These are phyloP conservation scores for Kuraishia borneana DNA, from an alignment of 805 yeast species.

Conservation along the genomic window DNA sequence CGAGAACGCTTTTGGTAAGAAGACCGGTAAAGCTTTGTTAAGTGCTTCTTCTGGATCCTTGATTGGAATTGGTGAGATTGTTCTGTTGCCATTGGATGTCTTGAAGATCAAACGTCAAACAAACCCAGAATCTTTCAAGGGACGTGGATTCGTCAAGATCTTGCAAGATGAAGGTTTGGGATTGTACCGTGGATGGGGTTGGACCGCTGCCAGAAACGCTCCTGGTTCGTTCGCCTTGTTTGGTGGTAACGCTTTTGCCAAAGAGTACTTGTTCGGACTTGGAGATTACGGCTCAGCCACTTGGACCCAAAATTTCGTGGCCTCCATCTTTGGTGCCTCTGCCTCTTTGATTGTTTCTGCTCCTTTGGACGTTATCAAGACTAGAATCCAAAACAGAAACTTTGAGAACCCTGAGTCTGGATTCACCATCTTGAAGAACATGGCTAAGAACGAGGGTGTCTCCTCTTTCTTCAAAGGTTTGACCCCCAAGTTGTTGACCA, in stretches of 20 bases:
- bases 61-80: conserved; percentile 93
- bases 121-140: conserved; percentile 98
- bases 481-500: conserved; percentile 91
- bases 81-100: conserved; percentile 89
- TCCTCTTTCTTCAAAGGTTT: conserved; percentile 91
- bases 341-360: conserved; percentile 95
- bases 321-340: conserved; percentile 94
- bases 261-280: conserved; percentile 85
- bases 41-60: conserved; percentile 97
- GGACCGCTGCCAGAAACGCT: conserved; percentile 99
- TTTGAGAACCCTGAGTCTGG: conserved; percentile 96
- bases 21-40: conserved; percentile 94
- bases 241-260: conserved; percentile 98
- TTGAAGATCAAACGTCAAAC: conserved; percentile 98
- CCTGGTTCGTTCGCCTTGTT: conserved; percentile 97
- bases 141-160: conserved; percentile 89
- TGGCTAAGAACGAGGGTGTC: conserved; percentile 84
- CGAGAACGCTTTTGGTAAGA: conserved; percentile 75
- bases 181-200: conserved; percentile 96
- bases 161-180: conserved; percentile 86
- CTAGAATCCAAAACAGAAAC: conserved; percentile 94
- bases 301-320: conserved; percentile 88
- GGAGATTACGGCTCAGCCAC: conserved; percentile 84
- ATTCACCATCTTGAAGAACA: conserved; percentile 82
- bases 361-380: conserved; percentile 95